Base-by-base conservation (phyloP, 2,329 filamentous ascomycete species). In the Penicillium sp. region DNA sequence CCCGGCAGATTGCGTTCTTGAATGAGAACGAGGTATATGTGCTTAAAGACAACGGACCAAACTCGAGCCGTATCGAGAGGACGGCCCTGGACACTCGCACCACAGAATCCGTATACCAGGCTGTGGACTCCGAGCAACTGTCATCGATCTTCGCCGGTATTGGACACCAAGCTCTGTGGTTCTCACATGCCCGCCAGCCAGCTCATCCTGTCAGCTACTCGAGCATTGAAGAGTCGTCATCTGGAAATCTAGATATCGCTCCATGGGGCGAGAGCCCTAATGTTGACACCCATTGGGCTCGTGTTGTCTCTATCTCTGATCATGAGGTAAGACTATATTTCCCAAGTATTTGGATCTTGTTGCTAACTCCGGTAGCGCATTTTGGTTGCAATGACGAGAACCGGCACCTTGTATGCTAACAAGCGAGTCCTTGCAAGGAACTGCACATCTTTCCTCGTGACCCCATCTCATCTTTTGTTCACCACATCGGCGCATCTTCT, bases 401-500 rank as follows among this genome's bases (percentile, higher is more conserved):
- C 85, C 52, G 94, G 94, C 0, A 81, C 87, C 51, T 77, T 99
- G 0, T 95, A 89, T 68, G 90, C 88, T 39, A 89, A 92, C 68
- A 85, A 86, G 3, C 84, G 82, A 16, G 78, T 89, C 6, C 77
- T 97, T 42, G 84, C 87, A 15, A 91, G 89, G 71, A 96, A 94
- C 64, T 96, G 91, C 72, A 97, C 93, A 0, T 99, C 94, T 0
- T 97, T 96, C 65, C 71, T 91, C 6, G 76, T 92, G 27, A 96
- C 93, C 0, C 80, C 86, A 0, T 84, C 86, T 21, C 93, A 97
- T 76, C 79, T 99, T 15, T 85, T 97, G 55, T 91, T 93, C 67
- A 99, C 94, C 0, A 99, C 94, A 0, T 91, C 87, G 56, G 91
- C 91, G 60, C 92, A 97, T 70, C 80, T 97, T 4, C 80, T 99